Conservation (phyloP, 805 yeast species). For the Zygosaccharomyces lentus region DNA sequence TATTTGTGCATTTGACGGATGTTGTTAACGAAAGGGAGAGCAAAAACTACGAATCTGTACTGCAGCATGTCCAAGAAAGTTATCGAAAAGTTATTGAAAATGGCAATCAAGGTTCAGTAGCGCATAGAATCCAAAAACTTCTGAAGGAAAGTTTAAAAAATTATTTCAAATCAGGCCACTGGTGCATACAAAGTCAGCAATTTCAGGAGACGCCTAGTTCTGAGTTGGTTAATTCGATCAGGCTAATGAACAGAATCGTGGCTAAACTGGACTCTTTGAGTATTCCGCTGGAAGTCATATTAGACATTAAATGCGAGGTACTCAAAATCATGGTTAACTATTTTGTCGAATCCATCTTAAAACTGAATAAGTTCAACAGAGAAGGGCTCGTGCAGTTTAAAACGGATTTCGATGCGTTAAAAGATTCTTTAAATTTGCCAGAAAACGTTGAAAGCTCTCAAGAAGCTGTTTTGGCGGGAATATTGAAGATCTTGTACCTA, state of each 20-base stretch:
- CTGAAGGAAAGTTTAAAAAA: conserved; percentile 30
- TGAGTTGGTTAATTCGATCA: conserved; percentile 32
- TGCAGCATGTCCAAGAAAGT: conserved; percentile 30
- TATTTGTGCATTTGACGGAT: conserved; percentile 23
- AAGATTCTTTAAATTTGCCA: conserved; percentile 27
- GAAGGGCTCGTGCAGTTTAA: conserved; percentile 34
- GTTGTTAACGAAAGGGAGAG: conserved; percentile 23
- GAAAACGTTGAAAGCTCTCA: conserved; percentile 15
- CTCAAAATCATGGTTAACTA: conserved; percentile 31
- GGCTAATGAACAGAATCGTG: conserved; percentile 21
- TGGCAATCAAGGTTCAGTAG: conserved; percentile 31
- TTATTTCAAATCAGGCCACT: conserved; percentile 34
- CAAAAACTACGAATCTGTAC: conserved; percentile 25
- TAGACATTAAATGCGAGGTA: conserved; percentile 26
- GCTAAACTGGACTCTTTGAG: conserved; percentile 13
- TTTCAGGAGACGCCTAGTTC: conserved; percentile 17
- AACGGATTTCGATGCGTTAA: conserved; percentile 32
- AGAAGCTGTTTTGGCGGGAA: conserved; percentile 24
- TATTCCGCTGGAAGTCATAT: conserved; percentile 14
- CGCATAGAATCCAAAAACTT: conserved; percentile 31
- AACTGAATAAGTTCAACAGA: conserved; percentile 36
- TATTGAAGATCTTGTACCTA: conserved; percentile 29
- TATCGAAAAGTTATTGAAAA: conserved; percentile 26
- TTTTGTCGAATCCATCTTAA: conserved; percentile 36
- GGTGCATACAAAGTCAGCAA: conserved; percentile 23